phyloP scores from a whole-genome alignment of 257 asterid species.

The Verbascum thapsus region DNA sequence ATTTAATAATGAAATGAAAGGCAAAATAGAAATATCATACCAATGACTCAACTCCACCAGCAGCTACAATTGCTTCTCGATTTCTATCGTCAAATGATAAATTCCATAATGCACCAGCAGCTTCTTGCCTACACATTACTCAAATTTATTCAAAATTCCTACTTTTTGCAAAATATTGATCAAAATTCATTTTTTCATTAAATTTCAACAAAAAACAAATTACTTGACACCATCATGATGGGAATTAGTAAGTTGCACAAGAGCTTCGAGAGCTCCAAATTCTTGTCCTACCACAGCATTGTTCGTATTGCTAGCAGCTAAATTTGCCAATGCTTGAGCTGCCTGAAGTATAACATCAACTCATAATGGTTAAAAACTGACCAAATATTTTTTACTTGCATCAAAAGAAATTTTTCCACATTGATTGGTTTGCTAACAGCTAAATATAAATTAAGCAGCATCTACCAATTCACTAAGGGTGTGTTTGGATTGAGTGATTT shows the following conservation, averaged over 20 bases:
- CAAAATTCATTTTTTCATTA: background rate
- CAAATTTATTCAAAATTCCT: slow-evolving; percentile 2
- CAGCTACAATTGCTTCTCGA: slow-evolving; percentile 85
- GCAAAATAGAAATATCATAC: slow-evolving; percentile 40
- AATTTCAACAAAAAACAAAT: slow-evolving; percentile 20
- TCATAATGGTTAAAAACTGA: slow-evolving; percentile 8
- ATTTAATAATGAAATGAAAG: slow-evolving; percentile 8
- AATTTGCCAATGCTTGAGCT: slow-evolving; percentile 81
- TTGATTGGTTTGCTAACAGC: slow-evolving; percentile 9
- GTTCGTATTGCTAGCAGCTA: slow-evolving; percentile 83
- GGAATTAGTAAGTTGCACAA: slow-evolving; percentile 76
- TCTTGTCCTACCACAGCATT: slow-evolving; percentile 85
- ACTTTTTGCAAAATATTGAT: background rate
- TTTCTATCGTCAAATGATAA: slow-evolving; percentile 85
- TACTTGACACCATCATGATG: slow-evolving; percentile 84
- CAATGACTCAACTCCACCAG: slow-evolving; percentile 95
- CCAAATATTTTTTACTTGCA: too few species aligned
- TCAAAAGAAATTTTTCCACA: background rate
- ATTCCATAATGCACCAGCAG: slow-evolving; percentile 95
- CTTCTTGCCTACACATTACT: slow-evolving; percentile 76
- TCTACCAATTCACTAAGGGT: slow-evolving; percentile 15
- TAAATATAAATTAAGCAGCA: slow-evolving; percentile 13
- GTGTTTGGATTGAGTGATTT: too few species aligned
- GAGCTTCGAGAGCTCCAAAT: slow-evolving; percentile 84
- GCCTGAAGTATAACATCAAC: slow-evolving; percentile 53